Conservation (phyloP, 2,329 filamentous ascomycete genomes). For the Fusarium coffeatum region DNA sequence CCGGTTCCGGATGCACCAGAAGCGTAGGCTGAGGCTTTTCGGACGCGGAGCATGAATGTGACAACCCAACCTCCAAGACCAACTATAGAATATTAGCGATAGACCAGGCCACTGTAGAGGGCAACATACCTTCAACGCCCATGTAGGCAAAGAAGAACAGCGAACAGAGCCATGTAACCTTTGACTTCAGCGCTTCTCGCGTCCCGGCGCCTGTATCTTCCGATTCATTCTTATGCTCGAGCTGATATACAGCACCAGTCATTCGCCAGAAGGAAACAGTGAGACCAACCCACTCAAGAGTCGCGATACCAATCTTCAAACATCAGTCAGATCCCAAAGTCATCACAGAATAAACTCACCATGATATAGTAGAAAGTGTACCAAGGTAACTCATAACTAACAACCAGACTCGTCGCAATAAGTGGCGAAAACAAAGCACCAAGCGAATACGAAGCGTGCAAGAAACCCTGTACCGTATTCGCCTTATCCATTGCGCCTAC, state of each 20-base stretch:
- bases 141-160: conserved; percentile 80
- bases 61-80: conserved; percentile 83
- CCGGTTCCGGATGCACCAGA: conserved; percentile 79
- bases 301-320: conserved; percentile 57
- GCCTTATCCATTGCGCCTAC: conserved; percentile 74
- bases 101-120: accelerated
- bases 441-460: conserved; percentile 74
- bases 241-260: conserved; percentile 65
- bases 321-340: not conserved
- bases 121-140: conserved; percentile 68
- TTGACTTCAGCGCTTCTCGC: conserved; percentile 55
- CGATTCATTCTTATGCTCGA: conserved; percentile 47
- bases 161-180: conserved; percentile 73
- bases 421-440: conserved; percentile 73
- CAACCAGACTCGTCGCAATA: conserved; percentile 73
- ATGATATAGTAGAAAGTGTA: conserved; percentile 78
- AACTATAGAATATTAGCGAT: conserved; percentile 50
- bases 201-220: conserved; percentile 48
- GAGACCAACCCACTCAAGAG: conserved; percentile 66
- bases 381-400: conserved; percentile 69
- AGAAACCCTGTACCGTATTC: conserved; percentile 73
- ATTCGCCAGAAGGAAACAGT: conserved; percentile 69
- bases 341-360: conserved; percentile 57
- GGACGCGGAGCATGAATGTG: conserved; percentile 80
- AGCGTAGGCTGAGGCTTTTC: conserved; percentile 71